phyloP scores from a whole-genome alignment of 441 rosid genomes.

The Adansonia grandidieri region DNA sequence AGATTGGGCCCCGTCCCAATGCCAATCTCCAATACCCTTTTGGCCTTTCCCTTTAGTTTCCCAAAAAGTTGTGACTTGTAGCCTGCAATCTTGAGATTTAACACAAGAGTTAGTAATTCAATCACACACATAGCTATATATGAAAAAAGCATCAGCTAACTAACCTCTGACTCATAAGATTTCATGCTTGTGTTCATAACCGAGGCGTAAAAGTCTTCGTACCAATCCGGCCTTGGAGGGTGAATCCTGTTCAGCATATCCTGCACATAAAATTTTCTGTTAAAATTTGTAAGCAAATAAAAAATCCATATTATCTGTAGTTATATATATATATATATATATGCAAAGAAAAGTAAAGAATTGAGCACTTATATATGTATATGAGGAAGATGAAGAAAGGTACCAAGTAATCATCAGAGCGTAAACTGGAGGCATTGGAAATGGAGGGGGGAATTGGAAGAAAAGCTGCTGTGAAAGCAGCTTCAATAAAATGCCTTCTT shows the following conservation, averaged over 20 bases:
- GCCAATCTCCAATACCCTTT: conserved; percentile 81
- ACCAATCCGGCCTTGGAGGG: conserved; percentile 84
- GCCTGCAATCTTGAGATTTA: conserved; percentile 51
- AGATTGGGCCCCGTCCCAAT: conserved; percentile 91
- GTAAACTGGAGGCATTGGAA: conserved; percentile 41
- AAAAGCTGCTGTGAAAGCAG: conserved; percentile 38
- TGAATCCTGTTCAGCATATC: conserved; percentile 53
- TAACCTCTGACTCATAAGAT: conserved; percentile 77
- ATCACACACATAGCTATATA: neutral
- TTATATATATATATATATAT: no score
- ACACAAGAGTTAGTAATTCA: neutral
- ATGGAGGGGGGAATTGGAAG: conserved; percentile 41
- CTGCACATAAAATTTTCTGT: conserved; percentile 34
- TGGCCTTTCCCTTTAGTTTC: conserved; percentile 61
- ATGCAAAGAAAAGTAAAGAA: neutral
- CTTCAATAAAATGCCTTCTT: conserved; percentile 53
- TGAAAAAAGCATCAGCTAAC: neutral
- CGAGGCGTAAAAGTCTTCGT: conserved; percentile 72
- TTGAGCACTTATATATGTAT: neutral
- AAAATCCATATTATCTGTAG: neutral
- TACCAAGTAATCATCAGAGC: conserved; percentile 44
- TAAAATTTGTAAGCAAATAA: neutral
- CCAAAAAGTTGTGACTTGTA: conserved; percentile 66
- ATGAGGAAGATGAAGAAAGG: neutral
- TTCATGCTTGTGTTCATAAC: conserved; percentile 48